Evolutionary conservation across 306 rosid genomes (phyloP).

Genomic region (Vicia faba): DNA sequence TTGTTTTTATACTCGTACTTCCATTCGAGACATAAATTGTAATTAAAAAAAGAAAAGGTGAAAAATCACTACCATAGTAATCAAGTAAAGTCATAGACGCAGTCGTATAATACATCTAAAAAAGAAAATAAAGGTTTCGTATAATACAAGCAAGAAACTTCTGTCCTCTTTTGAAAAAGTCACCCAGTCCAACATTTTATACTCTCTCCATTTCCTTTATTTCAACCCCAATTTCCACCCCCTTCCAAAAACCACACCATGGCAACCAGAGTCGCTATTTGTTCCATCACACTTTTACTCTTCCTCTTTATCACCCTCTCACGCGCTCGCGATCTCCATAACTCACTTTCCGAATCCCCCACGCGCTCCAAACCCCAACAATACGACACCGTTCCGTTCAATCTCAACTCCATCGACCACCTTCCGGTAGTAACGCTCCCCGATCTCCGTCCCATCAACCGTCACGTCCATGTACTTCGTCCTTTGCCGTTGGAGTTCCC

Average conservation of each 20-base stretch:
- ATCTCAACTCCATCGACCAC: conserved; percentile 21
- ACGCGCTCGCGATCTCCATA: conserved; percentile 28
- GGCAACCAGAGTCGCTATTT: conserved; percentile 19
- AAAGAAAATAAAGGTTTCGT: no score
- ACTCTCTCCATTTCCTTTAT: neutral
- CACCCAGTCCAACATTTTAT: neutral
- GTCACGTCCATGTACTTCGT: conserved; percentile 11
- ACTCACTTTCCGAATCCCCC: neutral
- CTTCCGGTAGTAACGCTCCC: conserved; percentile 28
- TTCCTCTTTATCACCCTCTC: conserved; percentile 27
- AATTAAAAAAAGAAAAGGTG: no score
- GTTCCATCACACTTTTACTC: conserved; percentile 10
- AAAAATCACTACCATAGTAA: no score
- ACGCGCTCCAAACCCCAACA: conserved; percentile 7
- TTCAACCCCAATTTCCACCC: neutral
- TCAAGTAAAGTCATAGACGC: no score
- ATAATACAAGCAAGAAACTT: conserved; percentile 11
- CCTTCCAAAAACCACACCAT: conserved; percentile 6
- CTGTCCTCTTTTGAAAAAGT: neutral
- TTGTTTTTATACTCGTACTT: no score
- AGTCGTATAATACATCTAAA: neutral
- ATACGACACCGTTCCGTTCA: conserved; percentile 39
- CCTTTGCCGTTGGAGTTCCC: neutral
- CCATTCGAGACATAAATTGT: no score
- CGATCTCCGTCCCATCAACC: conserved; percentile 39